A percentile compares a stretch with the other conserved stretches of the same genome.
phyloP scores from a whole-genome alignment of 495 filamentous ascomycete species.

The Podospora sp. region DNA sequence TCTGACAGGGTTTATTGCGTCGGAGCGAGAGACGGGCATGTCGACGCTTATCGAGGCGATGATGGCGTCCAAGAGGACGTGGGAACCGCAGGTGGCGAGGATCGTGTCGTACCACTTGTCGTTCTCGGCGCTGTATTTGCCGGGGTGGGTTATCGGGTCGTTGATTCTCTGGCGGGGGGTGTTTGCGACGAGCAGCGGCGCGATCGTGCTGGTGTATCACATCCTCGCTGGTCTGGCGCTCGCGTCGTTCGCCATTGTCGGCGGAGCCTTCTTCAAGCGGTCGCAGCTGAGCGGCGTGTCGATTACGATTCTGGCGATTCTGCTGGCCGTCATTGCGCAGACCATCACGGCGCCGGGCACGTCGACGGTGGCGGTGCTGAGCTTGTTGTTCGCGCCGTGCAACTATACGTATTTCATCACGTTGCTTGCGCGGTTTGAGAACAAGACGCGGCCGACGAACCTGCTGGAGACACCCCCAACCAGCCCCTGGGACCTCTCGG shows the following conservation, averaged over 20 bases:
- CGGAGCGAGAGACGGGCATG: conserved; percentile 78
- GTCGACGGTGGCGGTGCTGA: conserved; percentile 61
- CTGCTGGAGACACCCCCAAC: conserved; percentile 59
- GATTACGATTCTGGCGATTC: conserved; percentile 62
- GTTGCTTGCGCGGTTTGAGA: conserved; percentile 68
- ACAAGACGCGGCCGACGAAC: conserved; percentile 55
- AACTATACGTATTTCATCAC: conserved; percentile 76
- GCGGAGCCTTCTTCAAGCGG: conserved; percentile 72
- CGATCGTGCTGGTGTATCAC: conserved; percentile 63
- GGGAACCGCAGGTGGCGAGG: conserved; percentile 69
- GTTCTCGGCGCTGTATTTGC: conserved; percentile 68
- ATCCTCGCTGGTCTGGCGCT: conserved; percentile 66
- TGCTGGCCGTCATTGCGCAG: conserved; percentile 71
- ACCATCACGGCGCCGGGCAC: conserved; percentile 59
- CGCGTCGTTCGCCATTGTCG: conserved; percentile 69
- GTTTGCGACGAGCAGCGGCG: conserved; percentile 62
- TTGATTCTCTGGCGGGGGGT: conserved; percentile 62
- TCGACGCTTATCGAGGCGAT: conserved; percentile 79
- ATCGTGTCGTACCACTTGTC: conserved; percentile 68
- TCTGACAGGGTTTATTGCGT: conserved; percentile 72
- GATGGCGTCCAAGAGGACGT: conserved; percentile 67
- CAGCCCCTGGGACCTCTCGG: conserved; percentile 64
- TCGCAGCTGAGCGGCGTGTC: conserved; percentile 76
- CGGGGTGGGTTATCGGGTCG: conserved; percentile 69
- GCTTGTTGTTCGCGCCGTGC: conserved; percentile 74